phyloP scores from a whole-genome alignment of 2,329 filamentous ascomycete species.

The Colletotrichum sidae region DNA sequence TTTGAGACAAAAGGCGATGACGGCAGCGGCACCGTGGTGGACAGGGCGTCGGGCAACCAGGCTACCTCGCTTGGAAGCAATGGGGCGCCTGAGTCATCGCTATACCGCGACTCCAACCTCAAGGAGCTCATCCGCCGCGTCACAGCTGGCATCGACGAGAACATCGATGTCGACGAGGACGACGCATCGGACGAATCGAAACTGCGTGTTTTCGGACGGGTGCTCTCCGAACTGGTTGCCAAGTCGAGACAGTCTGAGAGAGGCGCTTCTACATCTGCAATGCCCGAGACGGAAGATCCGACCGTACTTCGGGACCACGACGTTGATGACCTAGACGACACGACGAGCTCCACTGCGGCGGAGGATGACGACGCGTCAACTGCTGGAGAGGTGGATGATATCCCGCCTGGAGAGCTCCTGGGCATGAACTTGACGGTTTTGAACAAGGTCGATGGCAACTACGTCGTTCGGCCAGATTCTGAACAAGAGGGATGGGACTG shows the following conservation, averaged over 20 bases:
- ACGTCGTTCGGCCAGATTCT: constrained; percentile 69
- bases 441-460: constrained; percentile 76
- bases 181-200: constrained; percentile 48
- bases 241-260: constrained; percentile 22
- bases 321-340: not conserved
- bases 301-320: not conserved
- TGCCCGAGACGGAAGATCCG: not conserved
- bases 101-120: constrained; percentile 42
- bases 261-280: not conserved
- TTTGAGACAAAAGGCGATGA: not conserved
- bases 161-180: constrained; percentile 38
- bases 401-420: constrained; percentile 60
- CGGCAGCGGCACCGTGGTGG: not conserved
- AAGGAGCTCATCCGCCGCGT: constrained; percentile 65
- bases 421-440: constrained; percentile 79
- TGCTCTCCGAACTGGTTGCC: constrained; percentile 61
- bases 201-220: constrained; percentile 62
- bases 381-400: constrained; percentile 18
- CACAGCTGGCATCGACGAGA: constrained; percentile 58
- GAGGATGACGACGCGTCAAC: not conserved
- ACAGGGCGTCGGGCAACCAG: not conserved
- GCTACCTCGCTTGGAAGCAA: no score
- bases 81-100: no score
- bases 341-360: not conserved
- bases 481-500: constrained; percentile 64